Percentiles rank a stretch among this genome's conserved stretches.
These are phyloP conservation scores for Leishmania mexicana DNA, from an alignment of 208 protist species.

Conservation along the genomic window DNA sequence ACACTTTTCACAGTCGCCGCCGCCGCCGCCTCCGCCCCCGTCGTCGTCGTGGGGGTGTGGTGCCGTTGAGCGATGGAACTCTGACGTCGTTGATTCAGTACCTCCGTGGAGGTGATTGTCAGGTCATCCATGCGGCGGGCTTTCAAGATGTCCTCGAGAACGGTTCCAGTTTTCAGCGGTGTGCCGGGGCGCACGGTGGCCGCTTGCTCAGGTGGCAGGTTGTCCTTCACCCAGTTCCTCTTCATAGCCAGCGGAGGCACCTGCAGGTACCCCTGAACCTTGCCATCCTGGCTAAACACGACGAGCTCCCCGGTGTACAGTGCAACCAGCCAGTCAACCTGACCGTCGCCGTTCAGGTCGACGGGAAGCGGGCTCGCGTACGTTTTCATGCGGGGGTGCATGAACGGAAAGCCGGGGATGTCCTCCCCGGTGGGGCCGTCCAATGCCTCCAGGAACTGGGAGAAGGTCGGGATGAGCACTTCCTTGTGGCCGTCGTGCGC, in stretches of 20 bases:
- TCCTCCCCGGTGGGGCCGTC: constrained; percentile 57
- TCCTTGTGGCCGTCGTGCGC: constrained; percentile 81
- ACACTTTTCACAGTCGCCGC: background rate
- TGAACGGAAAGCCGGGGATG: constrained; percentile 83
- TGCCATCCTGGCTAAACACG: constrained; percentile 70
- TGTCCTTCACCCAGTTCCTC: constrained; percentile 70
- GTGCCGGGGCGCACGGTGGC: constrained; percentile 29
- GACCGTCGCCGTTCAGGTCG: constrained; percentile 84
- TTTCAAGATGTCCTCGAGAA: constrained; percentile 35
- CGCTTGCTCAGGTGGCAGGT: constrained; percentile 11
- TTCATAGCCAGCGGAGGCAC: constrained; percentile 84
- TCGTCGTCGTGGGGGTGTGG: background rate
- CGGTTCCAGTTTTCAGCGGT: constrained; percentile 6
- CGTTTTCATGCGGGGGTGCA: constrained; percentile 73
- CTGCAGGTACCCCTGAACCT: constrained; percentile 48
- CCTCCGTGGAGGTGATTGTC: constrained; percentile 2
- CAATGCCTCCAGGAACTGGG: constrained; percentile 75
- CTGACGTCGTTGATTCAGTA: constrained; percentile 4
- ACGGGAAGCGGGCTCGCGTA: constrained; percentile 82
- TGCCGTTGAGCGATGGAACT: background rate
- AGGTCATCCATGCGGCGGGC: constrained; percentile 43
- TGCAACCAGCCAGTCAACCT: constrained; percentile 82
- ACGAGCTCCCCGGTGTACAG: constrained; percentile 90
- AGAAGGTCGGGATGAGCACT: constrained; percentile 79
- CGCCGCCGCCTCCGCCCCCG: no score